Evolutionary conservation across 306 rosid genomes (phyloP).

Genomic region (Biancaea sappan): DNA sequence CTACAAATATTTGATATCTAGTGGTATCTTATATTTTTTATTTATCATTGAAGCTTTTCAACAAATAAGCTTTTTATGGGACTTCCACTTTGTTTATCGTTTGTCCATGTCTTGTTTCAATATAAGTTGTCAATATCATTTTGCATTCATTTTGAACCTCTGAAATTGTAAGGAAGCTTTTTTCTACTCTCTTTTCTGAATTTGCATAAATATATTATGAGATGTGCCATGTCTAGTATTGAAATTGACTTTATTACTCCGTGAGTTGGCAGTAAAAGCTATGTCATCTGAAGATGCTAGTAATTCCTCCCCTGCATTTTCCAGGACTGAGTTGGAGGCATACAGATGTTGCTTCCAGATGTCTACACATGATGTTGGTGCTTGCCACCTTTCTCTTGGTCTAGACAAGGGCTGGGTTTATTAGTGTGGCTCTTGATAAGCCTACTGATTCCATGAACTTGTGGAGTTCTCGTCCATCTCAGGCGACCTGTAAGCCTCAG

Average conservation of each 20-base stretch:
- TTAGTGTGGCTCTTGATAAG: slow-evolving; percentile 44
- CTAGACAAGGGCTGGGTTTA: slow-evolving; percentile 45
- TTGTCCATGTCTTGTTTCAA: slow-evolving; percentile 25
- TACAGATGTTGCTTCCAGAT: slow-evolving; percentile 58
- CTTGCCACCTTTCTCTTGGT: slow-evolving; percentile 48
- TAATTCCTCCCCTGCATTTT: slow-evolving; percentile 73
- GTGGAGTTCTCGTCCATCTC: slow-evolving; percentile 51
- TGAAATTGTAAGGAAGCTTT: slow-evolving; percentile 25
- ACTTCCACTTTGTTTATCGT: background rate
- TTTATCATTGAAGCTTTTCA: slow-evolving; percentile 23
- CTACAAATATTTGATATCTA: slow-evolving; percentile 30
- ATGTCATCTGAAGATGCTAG: slow-evolving; percentile 50
- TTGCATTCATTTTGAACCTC: slow-evolving; percentile 25
- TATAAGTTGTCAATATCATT: slow-evolving; percentile 28
- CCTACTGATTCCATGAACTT: slow-evolving; percentile 38
- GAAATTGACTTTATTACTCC: slow-evolving; percentile 38
- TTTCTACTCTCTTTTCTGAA: slow-evolving; percentile 41
- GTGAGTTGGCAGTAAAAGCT: slow-evolving; percentile 44
- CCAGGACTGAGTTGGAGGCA: slow-evolving; percentile 73
- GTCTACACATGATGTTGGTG: slow-evolving; percentile 52
- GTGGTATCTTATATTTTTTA: slow-evolving; percentile 23
- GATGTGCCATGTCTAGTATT: slow-evolving; percentile 27
- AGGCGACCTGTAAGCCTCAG: slow-evolving; percentile 58
- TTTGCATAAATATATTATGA: slow-evolving; percentile 29
- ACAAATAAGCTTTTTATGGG: slow-evolving; percentile 25